These are phyloP conservation scores for Cladorrhinum samala DNA, from an alignment of 495 filamentous ascomycete genomes.

Conservation along the genomic window DNA sequence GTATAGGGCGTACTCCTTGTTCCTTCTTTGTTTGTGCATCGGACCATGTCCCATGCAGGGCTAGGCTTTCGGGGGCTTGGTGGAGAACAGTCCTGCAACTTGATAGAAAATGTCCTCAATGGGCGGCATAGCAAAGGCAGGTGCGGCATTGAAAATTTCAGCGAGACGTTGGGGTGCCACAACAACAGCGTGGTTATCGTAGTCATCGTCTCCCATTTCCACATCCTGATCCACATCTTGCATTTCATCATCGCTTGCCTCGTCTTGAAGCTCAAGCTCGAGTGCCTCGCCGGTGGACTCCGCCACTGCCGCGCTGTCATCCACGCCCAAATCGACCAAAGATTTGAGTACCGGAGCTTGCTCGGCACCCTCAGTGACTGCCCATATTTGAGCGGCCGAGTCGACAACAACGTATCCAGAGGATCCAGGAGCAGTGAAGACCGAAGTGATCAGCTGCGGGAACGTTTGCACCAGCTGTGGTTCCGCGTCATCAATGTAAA, in stretches of 20 bases:
- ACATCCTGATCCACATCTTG: conserved; percentile 27
- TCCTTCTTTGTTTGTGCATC: background rate
- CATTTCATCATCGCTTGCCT: conserved; percentile 43
- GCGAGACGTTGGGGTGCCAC: conserved; percentile 61
- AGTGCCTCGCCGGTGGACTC: conserved; percentile 19
- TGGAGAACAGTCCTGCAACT: conserved; percentile 55
- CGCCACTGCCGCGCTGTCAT: conserved; percentile 13
- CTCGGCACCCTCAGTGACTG: conserved; percentile 43
- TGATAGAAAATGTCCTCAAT: conserved; percentile 72
- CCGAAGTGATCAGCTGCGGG: conserved; percentile 45
- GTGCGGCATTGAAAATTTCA: conserved; percentile 65
- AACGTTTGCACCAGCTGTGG: conserved; percentile 46
- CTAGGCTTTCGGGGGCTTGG: conserved; percentile 33
- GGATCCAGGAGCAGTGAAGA: conserved; percentile 47
- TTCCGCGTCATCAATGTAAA: conserved; percentile 40
- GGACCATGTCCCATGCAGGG: background rate
- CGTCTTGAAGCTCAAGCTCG: conserved; percentile 38
- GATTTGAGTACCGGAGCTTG: conserved; percentile 45
- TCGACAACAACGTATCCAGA: conserved; percentile 58
- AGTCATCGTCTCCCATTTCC: conserved; percentile 34
- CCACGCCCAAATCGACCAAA: conserved; percentile 42
- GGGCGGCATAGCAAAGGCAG: conserved; percentile 69
- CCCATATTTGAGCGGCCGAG: conserved; percentile 52
- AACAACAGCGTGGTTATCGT: conserved; percentile 41
- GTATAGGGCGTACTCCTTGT: background rate